phyloP scores from a whole-genome alignment of 495 filamentous ascomycete species.

The Aspergillus wentii region DNA sequence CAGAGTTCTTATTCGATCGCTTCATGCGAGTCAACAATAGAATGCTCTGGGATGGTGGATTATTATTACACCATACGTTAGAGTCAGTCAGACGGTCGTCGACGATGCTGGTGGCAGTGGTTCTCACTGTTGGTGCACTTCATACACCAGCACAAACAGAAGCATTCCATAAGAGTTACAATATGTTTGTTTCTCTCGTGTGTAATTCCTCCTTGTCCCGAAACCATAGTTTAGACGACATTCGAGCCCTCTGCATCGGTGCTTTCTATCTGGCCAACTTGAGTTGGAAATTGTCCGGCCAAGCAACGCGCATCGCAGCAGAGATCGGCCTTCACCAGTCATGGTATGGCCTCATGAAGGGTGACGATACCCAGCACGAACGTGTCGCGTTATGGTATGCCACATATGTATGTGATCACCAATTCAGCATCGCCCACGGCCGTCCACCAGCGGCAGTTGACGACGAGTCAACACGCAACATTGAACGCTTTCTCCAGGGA shows the following conservation, averaged over 20 bases:
- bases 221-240: slow-evolving; percentile 24
- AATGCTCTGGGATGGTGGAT: slow-evolving; percentile 30
- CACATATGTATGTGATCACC: slow-evolving; percentile 26
- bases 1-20: slow-evolving; percentile 22
- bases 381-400: slow-evolving; percentile 22
- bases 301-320: slow-evolving; percentile 31
- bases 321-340: slow-evolving; percentile 29
- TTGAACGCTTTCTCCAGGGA: slow-evolving; percentile 27
- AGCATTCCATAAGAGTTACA: slow-evolving; percentile 26
- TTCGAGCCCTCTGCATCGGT: slow-evolving; percentile 30
- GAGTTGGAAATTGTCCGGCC: slow-evolving; percentile 32
- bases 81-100: slow-evolving; percentile 23
- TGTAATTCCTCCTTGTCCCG: slow-evolving; percentile 27
- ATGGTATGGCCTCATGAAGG: slow-evolving; percentile 25
- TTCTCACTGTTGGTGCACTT: slow-evolving; percentile 30
- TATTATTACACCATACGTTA: slow-evolving; percentile 17
- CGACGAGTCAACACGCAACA: slow-evolving; percentile 24
- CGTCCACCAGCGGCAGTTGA: slow-evolving; percentile 17
- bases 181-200: slow-evolving; percentile 26
- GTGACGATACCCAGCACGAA: slow-evolving; percentile 7
- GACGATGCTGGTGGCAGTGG: slow-evolving; percentile 25
- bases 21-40: slow-evolving; percentile 29
- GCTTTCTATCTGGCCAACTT: slow-evolving; percentile 33
- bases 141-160: slow-evolving; percentile 22
- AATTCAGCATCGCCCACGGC: slow-evolving; percentile 8